A percentile compares a stretch with the other conserved stretches of the same genome.
Evolutionary conservation across 768 basidiomycete species (phyloP).

Genomic region (Suillus ampliporus): DNA sequence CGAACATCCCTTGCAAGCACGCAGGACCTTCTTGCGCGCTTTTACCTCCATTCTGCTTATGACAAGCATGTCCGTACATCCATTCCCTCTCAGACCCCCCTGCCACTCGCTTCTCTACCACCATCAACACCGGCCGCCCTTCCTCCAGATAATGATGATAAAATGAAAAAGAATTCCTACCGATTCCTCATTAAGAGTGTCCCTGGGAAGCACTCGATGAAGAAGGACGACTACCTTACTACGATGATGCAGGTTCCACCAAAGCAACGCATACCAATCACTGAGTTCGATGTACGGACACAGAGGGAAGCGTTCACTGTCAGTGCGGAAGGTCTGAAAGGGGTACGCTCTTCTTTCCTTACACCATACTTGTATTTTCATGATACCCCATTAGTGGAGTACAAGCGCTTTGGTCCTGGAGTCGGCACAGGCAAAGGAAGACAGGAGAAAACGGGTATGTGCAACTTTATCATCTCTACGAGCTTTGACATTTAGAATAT

Average conservation of each 20-base stretch:
- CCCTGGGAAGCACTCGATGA: constrained; percentile 81
- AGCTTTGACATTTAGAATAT: constrained; percentile 19
- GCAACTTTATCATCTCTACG: constrained; percentile 11
- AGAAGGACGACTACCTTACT: constrained; percentile 76
- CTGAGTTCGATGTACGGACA: constrained; percentile 66
- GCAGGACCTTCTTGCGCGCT: constrained; percentile 77
- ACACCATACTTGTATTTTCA: constrained; percentile 19
- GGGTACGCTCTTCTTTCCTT: constrained; percentile 52
- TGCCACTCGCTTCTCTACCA: constrained; percentile 37
- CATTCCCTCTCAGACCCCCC: constrained; percentile 34
- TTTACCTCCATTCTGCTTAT: constrained; percentile 74
- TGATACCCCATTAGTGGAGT: constrained; percentile 61
- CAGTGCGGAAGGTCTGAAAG: constrained; percentile 73
- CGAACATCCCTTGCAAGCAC: constrained; percentile 67
- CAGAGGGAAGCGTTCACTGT: constrained; percentile 77
- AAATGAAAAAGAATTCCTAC: constrained; percentile 79
- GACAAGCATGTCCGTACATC: constrained; percentile 79
- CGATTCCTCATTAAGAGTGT: constrained; percentile 78
- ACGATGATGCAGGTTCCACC: constrained; percentile 71
- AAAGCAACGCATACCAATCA: constrained; percentile 70
- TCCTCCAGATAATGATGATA: constrained; percentile 59
- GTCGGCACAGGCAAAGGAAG: constrained; percentile 77
- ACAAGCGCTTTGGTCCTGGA: constrained; percentile 62
- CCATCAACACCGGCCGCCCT: constrained; percentile 53
- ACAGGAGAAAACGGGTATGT: constrained; percentile 77